phyloP scores from a whole-genome alignment of 345 rosid genomes.

The Eucalyptus cloeziana region DNA sequence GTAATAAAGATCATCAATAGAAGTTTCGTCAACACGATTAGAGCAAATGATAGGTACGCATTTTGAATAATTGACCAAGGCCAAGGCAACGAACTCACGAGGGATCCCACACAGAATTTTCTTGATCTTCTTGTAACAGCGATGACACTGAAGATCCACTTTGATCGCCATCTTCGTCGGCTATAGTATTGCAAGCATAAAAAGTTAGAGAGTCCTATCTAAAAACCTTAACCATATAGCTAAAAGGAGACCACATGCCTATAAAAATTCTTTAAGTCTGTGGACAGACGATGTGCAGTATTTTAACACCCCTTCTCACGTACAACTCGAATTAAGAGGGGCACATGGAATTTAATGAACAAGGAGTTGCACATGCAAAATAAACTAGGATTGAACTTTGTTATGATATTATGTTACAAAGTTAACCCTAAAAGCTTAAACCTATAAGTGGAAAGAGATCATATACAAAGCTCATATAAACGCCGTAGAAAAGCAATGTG shows the following conservation, averaged over 20 bases:
- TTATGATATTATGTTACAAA: neutral
- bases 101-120: neutral
- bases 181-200: neutral
- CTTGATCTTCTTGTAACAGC: neutral
- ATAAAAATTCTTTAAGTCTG: neutral
- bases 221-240: neutral
- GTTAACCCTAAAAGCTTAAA: neutral
- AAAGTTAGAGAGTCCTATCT: neutral
- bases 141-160: neutral
- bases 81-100: neutral
- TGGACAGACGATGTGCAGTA: fast-evolving
- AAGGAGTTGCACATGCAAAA: neutral
- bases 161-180: neutral
- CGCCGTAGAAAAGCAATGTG: neutral
- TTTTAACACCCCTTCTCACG: neutral
- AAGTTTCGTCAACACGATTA: neutral
- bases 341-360: neutral
- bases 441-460: neutral
- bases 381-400: neutral
- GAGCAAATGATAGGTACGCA: neutral
- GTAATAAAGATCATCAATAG: neutral
- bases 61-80: neutral
- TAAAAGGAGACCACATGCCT: neutral
- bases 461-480: neutral
- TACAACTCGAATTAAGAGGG: neutral